Evolutionary conservation across 148 eudicot genomes (phyloP), one percentile per base, ranked within the genome.

Genomic region (Rhododendron vialii): DNA sequence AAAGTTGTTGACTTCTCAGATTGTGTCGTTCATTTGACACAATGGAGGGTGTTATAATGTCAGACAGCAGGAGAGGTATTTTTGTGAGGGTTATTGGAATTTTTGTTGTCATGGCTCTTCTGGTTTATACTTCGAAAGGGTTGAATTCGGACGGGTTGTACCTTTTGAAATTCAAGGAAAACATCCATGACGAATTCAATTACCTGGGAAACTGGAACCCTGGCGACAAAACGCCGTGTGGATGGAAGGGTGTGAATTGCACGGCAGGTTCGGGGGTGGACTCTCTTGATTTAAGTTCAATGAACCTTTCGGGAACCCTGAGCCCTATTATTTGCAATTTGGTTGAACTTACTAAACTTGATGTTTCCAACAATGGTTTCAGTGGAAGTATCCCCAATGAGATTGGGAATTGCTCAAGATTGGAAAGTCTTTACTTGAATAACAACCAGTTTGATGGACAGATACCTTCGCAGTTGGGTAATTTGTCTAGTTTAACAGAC

Each of bases 241-340:
- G 80, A 81, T 97, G 99, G 99, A 82, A 18, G 10, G 99, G 98
- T 87, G 99, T 95, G 85, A 89, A 71, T 83, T 97, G 99, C 90
- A 87, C 93, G 20, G 76, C 41, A 41, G 38, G 47, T 78, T 92
- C 85, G 10, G 87, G 90, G 22, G 99, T 97, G 47, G 61, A n/a
- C 75, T 91, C 94, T 77, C 91, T 97, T 57, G 91, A 94, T 90
- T 88, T 97, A 82, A 84, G 81, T 15, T 89, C 87, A 18, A 87
- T 89, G 94, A 92, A 94, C 78, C 95, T 97, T 55, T 94, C 98
- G 7, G 98, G 99, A 24, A 89, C 88, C 8, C 78, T 97, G n/a
- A 92, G 91, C 83, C 80, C 93, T 47, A 93, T 92, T 87, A 94
- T 97, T 91, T 97, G 96, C 43, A 87, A 92, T 87, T 85, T 95